Conservation (phyloP, 1,284 basidiomycete species). For the Microbotryum saponariae region DNA sequence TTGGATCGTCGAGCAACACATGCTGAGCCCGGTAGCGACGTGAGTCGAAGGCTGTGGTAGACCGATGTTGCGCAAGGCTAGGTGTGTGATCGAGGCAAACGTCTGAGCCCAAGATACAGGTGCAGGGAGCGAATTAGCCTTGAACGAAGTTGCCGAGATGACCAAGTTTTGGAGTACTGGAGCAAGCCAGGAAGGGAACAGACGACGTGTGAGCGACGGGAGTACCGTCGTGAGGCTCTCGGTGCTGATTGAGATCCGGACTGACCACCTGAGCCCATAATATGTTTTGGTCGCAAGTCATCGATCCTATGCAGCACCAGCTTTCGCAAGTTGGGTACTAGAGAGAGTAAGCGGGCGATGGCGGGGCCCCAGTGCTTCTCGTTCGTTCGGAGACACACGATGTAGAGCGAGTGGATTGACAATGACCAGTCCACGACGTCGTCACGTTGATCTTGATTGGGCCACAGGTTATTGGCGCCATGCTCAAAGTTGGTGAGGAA, state of each 20-base stretch:
- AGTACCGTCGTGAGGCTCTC: not conserved
- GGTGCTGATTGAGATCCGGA: not conserved
- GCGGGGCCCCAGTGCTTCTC: conserved; percentile 15
- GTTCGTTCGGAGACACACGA: conserved; percentile 11
- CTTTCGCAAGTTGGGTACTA: not conserved
- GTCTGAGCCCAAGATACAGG: conserved; percentile 8
- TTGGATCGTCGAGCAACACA: conserved; percentile 2
- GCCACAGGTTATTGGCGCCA: not conserved
- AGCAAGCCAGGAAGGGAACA: not conserved
- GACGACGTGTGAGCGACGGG: not conserved
- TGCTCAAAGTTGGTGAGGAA: not conserved
- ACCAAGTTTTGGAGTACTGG: conserved; percentile 9
- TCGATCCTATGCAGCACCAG: conserved; percentile 17
- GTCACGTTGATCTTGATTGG: not conserved
- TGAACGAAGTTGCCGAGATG: conserved; percentile 20
- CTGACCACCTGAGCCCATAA: conserved; percentile 9
- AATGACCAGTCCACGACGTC: not conserved
- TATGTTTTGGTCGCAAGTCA: conserved; percentile 20
- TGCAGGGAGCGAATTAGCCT: conserved; percentile 10
- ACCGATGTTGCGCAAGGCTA: conserved; percentile 25
- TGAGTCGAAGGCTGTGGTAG: conserved; percentile 24
- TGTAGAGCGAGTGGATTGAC: not conserved
- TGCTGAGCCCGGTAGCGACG: conserved; percentile 6
- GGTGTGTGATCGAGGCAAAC: conserved; percentile 5
- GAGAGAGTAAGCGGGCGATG: conserved; percentile 1